phyloP scores from a whole-genome alignment of 306 rosid species.

The Castanospermum australe region DNA sequence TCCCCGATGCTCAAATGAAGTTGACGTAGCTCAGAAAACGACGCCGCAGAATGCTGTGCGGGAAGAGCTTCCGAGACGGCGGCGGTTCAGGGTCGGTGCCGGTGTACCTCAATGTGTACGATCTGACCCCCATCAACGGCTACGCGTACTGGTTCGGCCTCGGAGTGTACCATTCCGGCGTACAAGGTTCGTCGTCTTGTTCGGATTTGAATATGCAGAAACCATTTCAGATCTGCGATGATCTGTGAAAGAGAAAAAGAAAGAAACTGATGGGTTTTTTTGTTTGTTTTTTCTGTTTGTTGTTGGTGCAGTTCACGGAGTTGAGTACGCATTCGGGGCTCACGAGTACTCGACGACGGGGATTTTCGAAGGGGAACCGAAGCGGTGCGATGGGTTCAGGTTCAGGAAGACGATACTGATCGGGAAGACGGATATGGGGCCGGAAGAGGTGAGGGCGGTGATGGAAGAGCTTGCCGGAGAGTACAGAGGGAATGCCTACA shows the following conservation, averaged over 20 bases:
- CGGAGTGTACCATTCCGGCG: conserved; percentile 69
- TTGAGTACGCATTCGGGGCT: conserved; percentile 90
- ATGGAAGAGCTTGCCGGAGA: conserved; percentile 67
- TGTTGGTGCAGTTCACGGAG: conserved; percentile 57
- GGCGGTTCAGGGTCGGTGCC: conserved; percentile 47
- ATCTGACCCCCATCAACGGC: conserved; percentile 64
- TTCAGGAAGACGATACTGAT: conserved; percentile 76
- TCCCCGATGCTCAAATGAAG: neutral
- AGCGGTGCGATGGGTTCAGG: conserved; percentile 72
- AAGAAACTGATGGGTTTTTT: neutral
- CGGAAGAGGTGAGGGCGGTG: conserved; percentile 54
- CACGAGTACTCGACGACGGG: conserved; percentile 79
- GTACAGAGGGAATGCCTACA: conserved; percentile 83
- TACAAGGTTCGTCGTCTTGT: conserved; percentile 43
- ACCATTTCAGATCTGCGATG: neutral
- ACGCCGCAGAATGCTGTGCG: conserved; percentile 44
- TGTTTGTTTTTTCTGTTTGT: too few relatives aligned
- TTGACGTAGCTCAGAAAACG: neutral
- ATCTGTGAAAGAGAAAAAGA: neutral
- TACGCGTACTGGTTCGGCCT: conserved; percentile 75
- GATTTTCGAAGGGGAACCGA: conserved; percentile 89
- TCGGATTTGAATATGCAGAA: neutral
- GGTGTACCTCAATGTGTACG: conserved; percentile 66
- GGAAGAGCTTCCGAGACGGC: conserved; percentile 37
- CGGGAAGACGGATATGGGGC: conserved; percentile 68